These are phyloP conservation scores for Physcomitrellopsis africana DNA, from an alignment of 225 moss, liverwort and hornwort species.

Conservation along the genomic window DNA sequence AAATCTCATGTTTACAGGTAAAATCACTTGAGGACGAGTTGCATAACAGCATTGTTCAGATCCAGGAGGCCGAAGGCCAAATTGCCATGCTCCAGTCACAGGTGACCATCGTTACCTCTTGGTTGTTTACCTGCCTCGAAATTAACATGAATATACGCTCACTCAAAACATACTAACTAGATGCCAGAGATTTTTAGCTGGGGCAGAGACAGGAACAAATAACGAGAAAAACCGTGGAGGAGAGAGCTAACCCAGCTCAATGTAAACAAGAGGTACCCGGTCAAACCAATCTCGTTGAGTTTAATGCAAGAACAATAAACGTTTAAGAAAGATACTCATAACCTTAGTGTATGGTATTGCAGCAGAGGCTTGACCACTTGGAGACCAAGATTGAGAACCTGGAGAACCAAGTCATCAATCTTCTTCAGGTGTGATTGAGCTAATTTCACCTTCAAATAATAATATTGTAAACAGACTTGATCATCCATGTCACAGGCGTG, in stretches of 20 bases:
- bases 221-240: background rate
- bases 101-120: background rate
- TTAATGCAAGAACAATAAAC: background rate
- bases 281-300: background rate
- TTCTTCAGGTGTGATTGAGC: constrained; percentile 27
- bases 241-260: constrained; percentile 10
- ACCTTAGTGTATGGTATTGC: constrained; percentile 6
- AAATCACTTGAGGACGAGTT: constrained; percentile 33
- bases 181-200: background rate
- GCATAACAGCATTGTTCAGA: constrained; percentile 22
- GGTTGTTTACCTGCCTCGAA: background rate
- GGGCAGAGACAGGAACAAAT: constrained; percentile 23
- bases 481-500: background rate
- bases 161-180: constrained; percentile 2
- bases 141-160: background rate
- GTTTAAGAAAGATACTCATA: background rate
- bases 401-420: constrained; percentile 28
- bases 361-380: constrained; percentile 37
- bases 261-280: constrained; percentile 27
- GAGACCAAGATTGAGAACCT: constrained; percentile 35
- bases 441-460: background rate
- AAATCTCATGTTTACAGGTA: constrained; percentile 13
- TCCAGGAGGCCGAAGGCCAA: constrained; percentile 31
- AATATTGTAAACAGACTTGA: background rate
- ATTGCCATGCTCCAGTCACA: constrained; percentile 30